phyloP scores from a whole-genome alignment of 495 filamentous ascomycete species.

The Umbilicaria muhlenbergii region DNA sequence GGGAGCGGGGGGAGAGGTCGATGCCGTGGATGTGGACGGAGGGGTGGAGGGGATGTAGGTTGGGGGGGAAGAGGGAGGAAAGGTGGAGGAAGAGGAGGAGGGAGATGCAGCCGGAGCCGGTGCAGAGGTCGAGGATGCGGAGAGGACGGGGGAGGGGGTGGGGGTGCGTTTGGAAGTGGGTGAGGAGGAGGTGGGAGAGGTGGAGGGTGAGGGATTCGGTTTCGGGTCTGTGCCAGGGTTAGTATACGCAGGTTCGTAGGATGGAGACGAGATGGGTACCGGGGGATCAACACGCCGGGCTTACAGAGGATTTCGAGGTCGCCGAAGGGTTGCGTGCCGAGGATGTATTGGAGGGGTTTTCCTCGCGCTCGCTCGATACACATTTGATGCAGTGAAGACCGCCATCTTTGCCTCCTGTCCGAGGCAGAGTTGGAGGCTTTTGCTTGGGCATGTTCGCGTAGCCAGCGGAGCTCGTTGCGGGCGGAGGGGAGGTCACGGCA shows the following conservation, averaged over 20 bases:
- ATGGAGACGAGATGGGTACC: constrained; percentile 27
- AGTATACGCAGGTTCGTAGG: background rate
- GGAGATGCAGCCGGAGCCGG: constrained; percentile 81
- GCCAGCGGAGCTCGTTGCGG: constrained; percentile 73
- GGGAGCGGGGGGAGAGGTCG: constrained; percentile 30
- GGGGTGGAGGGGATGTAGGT: constrained; percentile 11
- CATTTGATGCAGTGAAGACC: constrained; percentile 25
- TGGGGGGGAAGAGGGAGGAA: constrained; percentile 30
- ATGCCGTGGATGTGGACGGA: constrained; percentile 24
- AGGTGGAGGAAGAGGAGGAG: constrained; percentile 63
- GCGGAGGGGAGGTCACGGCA: constrained; percentile 55
- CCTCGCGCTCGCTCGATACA: constrained; percentile 46
- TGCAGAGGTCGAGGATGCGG: constrained; percentile 70
- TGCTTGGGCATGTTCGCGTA: constrained; percentile 43
- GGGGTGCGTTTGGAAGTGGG: constrained; percentile 2
- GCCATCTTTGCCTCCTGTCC: too few species aligned
- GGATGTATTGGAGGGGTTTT: constrained; percentile 72
- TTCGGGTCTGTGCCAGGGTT: constrained; percentile 33
- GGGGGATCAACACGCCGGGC: constrained; percentile 69
- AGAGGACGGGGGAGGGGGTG: constrained; percentile 15
- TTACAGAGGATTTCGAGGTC: constrained; percentile 61
- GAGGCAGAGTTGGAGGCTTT: background rate
- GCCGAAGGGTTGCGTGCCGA: constrained; percentile 83
- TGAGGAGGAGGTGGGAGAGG: constrained; percentile 32
- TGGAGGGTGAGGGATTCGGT: constrained; percentile 53